A percentile compares a stretch with the other conserved stretches of the same genome.
Evolutionary conservation across 2,329 filamentous ascomycete genomes (phyloP).

Genomic region (Sporothrix sp.): DNA sequence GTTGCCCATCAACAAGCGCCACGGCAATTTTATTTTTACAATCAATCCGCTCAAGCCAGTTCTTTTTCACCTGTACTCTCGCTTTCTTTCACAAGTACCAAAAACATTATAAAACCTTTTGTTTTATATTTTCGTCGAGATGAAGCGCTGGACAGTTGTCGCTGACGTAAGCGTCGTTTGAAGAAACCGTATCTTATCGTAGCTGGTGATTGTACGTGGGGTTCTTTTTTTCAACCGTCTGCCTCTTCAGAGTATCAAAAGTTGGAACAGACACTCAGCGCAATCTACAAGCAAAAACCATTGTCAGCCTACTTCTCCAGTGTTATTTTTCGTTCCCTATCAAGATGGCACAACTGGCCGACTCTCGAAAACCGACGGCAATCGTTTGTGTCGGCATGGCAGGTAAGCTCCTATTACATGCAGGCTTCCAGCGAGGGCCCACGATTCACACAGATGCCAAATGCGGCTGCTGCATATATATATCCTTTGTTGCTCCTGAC

Average conservation of each 20-base stretch:
- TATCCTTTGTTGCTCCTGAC: background rate
- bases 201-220: background rate
- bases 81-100: too few relatives aligned
- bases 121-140: too few relatives aligned
- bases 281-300: background rate
- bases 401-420: slow-evolving; percentile 38
- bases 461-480: background rate
- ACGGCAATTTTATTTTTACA: too few relatives aligned
- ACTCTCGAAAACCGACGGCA: slow-evolving; percentile 48
- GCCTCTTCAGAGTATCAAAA: too few relatives aligned
- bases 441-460: too few relatives aligned
- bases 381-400: slow-evolving; percentile 98
- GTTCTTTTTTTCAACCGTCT: background rate
- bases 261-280: background rate
- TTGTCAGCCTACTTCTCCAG: background rate
- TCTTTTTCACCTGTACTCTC: too few relatives aligned
- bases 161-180: too few relatives aligned
- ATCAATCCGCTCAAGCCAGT: too few relatives aligned
- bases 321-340: background rate
- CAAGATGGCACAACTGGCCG: slow-evolving; percentile 17
- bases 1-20: too few relatives aligned
- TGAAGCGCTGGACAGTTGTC: too few relatives aligned
- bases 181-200: background rate
- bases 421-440: too few relatives aligned
- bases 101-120: too few relatives aligned